phyloP scores from a whole-genome alignment of 768 basidiomycete species.

The Mycena filopes region DNA sequence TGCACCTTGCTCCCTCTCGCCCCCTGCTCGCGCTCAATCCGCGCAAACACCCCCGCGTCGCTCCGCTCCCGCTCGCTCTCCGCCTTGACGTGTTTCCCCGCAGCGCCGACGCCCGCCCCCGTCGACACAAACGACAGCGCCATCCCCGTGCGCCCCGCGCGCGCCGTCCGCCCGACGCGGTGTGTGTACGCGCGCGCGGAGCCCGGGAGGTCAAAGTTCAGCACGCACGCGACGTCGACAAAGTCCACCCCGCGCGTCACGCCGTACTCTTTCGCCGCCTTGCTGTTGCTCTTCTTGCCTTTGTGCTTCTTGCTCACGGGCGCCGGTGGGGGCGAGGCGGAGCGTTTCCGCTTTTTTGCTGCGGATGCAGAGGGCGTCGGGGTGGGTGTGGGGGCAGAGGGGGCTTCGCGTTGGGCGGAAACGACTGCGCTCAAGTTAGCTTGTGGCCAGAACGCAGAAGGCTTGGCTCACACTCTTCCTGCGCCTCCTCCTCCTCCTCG shows the following conservation, averaged over 20 bases:
- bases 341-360: conserved; percentile 68
- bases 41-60: conserved; percentile 83
- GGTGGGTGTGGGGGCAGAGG: conserved; percentile 32
- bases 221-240: conserved; percentile 94
- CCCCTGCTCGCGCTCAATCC: conserved; percentile 82
- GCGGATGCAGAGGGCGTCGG: conserved; percentile 36
- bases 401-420: conserved; percentile 61
- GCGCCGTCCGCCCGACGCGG: conserved; percentile 95
- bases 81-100: conserved; percentile 48
- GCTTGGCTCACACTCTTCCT: conserved; percentile 45
- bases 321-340: conserved; percentile 50
- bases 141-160: conserved; percentile 94
- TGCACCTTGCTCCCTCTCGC: conserved; percentile 71
- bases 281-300: conserved; percentile 60
- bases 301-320: conserved; percentile 56
- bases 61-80: conserved; percentile 58
- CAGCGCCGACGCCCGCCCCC: conserved; percentile 69
- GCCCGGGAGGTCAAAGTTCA: conserved; percentile 97
- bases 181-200: conserved; percentile 92
- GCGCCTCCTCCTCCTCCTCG: conserved; percentile 51
- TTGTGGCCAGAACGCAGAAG: neutral
- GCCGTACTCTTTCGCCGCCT: conserved; percentile 74
- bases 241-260: conserved; percentile 98
- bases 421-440: conserved; percentile 51
- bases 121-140: conserved; percentile 90